Evolutionary conservation across 192 early-diverging fungal genomes (phyloP), one percentile per base, ranked within the genome.

Genomic region (Umbelopsis vinacea): DNA sequence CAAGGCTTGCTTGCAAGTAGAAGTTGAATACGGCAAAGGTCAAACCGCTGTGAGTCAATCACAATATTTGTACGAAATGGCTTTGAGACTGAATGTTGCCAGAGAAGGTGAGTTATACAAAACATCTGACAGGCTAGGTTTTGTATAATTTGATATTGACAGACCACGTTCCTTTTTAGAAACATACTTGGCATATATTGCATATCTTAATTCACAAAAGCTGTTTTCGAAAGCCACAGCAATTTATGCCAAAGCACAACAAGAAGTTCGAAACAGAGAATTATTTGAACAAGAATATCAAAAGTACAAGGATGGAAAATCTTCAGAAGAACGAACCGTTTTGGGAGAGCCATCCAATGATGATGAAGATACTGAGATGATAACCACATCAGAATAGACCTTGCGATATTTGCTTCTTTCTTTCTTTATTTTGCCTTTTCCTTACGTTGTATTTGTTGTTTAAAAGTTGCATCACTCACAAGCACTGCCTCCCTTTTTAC

Each of bases 1-100:
- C 74, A 80, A 82, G 68, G 70, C 80, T n/a, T 91, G 91, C 71
- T 55, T 92, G 46, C 79, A 82, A 66, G 71, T 90, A 46, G 91
- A 92, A 74, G 57, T 52, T 2, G 43, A 69, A 26, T 71, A 87
- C 15, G 67, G 66, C 22, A 60, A 74, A 43, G 66, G 57, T 6
- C 26, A 43, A 15, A 53, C 22, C 1, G 23, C 46, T 26, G 63
- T 75, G 11, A 38, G 10, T n/a, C 57, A 63, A 23, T 68, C 67
- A 46, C 72, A 81, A 40, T 52, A 66, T 53, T 71, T 86, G 52
- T 86, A 79, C 35, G 81, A 86, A 53, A 80, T 82, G 75, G 75
- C 81, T 55, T 69, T 77, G 40, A 76, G 82, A 40, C 48, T 72
- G 15, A 76, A 83, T 55, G 73, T 66, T 69, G 76, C 80, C 70